These are phyloP conservation scores for Gentiana dahurica DNA, from an alignment of 257 asterid species.

Conservation along the genomic window DNA sequence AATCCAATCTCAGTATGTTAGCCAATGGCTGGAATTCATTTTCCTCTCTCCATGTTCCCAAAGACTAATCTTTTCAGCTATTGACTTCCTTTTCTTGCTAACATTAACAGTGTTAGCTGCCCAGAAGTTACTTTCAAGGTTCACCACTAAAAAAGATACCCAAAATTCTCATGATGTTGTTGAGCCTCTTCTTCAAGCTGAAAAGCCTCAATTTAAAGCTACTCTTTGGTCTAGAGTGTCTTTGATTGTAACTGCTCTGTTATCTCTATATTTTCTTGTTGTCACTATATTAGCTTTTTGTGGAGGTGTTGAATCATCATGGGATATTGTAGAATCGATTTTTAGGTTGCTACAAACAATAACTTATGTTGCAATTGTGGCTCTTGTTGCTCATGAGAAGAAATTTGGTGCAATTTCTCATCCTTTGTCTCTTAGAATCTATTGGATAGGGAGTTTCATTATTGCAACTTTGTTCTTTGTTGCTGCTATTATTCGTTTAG, in stretches of 20 bases:
- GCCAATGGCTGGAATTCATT: constrained; percentile 29
- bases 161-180: constrained; percentile 10
- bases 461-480: constrained; percentile 16
- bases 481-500: constrained; percentile 25
- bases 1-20: constrained; percentile 14
- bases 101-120: constrained; percentile 15
- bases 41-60: constrained; percentile 50
- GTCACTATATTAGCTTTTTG: constrained; percentile 24
- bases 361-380: constrained; percentile 23
- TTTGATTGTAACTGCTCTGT: constrained; percentile 20
- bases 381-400: constrained; percentile 37
- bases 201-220: constrained; percentile 17
- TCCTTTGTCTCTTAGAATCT: constrained; percentile 21
- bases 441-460: constrained; percentile 16
- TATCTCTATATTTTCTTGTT: constrained; percentile 26
- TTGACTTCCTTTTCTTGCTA: constrained; percentile 30
- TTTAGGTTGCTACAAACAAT: constrained; percentile 29
- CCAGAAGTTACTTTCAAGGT: constrained; percentile 21
- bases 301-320: constrained; percentile 21
- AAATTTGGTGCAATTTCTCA: constrained; percentile 33
- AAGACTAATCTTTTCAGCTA: constrained; percentile 29
- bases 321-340: constrained; percentile 29
- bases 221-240: constrained; percentile 31
- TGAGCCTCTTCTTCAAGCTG: constrained; percentile 35
- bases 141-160: constrained; percentile 6